Evolutionary conservation across 768 basidiomycete species (phyloP).

Genomic region (Rhodotorula sphaerocarpa): DNA sequence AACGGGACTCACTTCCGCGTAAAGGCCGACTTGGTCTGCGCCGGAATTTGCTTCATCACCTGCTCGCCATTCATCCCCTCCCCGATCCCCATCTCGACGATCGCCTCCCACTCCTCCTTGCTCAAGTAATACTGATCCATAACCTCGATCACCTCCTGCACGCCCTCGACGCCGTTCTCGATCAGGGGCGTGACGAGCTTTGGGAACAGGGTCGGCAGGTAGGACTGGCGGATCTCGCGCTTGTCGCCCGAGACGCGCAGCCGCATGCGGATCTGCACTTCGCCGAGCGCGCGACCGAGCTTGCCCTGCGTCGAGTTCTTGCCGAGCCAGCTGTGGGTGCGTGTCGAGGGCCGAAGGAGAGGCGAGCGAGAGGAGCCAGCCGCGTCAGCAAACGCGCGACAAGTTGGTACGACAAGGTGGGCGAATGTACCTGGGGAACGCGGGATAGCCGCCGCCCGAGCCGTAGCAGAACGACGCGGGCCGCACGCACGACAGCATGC

Average conservation of each 20-base stretch:
- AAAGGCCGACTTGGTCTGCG: conserved; percentile 71
- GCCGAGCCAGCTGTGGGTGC: conserved; percentile 73
- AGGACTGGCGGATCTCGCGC: conserved; percentile 78
- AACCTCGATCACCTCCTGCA: conserved; percentile 68
- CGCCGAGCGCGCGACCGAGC: conserved; percentile 66
- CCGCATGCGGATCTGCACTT: conserved; percentile 92
- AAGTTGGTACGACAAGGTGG: background rate
- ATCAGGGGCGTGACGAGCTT: conserved; percentile 70
- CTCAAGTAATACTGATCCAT: conserved; percentile 94
- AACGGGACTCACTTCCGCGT: conserved; percentile 64
- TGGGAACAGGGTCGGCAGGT: conserved; percentile 79
- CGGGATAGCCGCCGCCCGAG: conserved; percentile 27
- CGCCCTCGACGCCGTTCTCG: conserved; percentile 59
- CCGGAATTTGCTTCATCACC: conserved; percentile 72
- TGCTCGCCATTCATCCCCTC: conserved; percentile 58
- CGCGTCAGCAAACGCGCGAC: background rate
- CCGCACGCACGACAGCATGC: conserved; percentile 76
- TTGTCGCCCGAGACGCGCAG: conserved; percentile 85
- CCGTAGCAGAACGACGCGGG: conserved; percentile 83
- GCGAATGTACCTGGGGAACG: conserved; percentile 22
- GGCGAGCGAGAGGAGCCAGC: background rate
- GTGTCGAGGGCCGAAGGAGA: background rate
- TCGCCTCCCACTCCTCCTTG: conserved; percentile 93
- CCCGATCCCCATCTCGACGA: conserved; percentile 86
- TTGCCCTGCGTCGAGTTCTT: conserved; percentile 92